These are phyloP conservation scores for Leccinum boreale DNA, from an alignment of 768 basidiomycete species.

Conservation along the genomic window DNA sequence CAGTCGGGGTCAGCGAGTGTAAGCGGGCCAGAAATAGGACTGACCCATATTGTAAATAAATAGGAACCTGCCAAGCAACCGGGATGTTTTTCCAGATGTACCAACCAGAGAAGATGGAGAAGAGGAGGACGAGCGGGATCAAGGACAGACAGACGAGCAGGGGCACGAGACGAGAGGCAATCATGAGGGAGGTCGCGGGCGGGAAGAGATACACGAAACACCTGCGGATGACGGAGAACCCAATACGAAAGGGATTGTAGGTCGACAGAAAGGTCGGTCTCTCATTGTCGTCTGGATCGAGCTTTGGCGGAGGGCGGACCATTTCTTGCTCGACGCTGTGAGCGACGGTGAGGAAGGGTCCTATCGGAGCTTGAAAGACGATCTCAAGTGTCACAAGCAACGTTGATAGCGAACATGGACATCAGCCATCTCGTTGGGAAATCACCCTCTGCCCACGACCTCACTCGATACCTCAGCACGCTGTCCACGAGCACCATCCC, in stretches of 20 bases:
- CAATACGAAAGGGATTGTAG: slow-evolving; percentile 11
- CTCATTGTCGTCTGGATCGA: slow-evolving; percentile 15
- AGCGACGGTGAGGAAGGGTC: slow-evolving; percentile 5
- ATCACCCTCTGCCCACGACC: slow-evolving; percentile 43
- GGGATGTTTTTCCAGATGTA: slow-evolving; percentile 73
- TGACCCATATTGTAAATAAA: slow-evolving; percentile 82
- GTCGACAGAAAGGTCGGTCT: not conserved
- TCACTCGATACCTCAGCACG: slow-evolving; percentile 42
- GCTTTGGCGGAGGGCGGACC: slow-evolving; percentile 21
- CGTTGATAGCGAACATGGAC: slow-evolving; percentile 9
- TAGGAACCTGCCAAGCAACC: slow-evolving; percentile 62
- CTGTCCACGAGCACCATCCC: slow-evolving; percentile 28
- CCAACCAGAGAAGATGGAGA: slow-evolving; percentile 68
- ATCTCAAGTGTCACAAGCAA: not conserved
- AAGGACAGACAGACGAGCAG: slow-evolving; percentile 56
- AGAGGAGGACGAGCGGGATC: slow-evolving; percentile 56
- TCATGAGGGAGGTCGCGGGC: slow-evolving; percentile 20
- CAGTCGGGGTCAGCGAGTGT: slow-evolving; percentile 2
- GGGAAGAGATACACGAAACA: slow-evolving; percentile 10
- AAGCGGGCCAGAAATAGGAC: slow-evolving; percentile 18
- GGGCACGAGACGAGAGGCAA: slow-evolving; percentile 64
- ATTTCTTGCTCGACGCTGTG: slow-evolving; percentile 13
- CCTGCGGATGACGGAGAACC: not conserved
- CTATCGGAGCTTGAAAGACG: slow-evolving; percentile 23
- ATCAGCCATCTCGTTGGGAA: slow-evolving; percentile 46